Base-by-base conservation (phyloP, 192 early-diverging fungal genomes). In the Coemansia sp. region DNA sequence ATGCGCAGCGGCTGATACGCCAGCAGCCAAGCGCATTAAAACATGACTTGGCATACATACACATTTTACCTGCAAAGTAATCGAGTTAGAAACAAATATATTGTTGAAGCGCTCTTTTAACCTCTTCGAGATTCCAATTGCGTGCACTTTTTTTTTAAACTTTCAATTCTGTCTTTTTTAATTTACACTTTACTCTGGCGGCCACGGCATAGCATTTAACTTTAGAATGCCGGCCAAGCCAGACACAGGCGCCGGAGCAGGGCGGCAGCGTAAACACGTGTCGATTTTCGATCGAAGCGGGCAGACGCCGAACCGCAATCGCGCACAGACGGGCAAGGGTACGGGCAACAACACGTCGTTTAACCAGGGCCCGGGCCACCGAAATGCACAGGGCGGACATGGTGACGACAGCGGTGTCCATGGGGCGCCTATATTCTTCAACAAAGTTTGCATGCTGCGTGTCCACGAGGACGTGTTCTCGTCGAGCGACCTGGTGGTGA, bases 231-330 rank as follows among this genome's bases (percentile, higher is more conserved):
- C 57, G 25, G 57, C 61, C 25, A 56, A 39, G 7, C 43, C 43
- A 4, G 24, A 21, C 15, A 27, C 55, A 24, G 27, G n/a, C 41
- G 44, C 39, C 46, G 49, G 34, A 39, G 30, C 57, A 39, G 18
- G 30, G 52, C 4, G 53, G 6, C 51, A 56, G 22, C 49, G 61
- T 41, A 40, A 17, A 33, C 71, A 62, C 37, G 62, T 69, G 30
- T 76, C 73, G 15, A 76, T 76, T 46, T 76, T 76, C 41, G 67
- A 69, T 59, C 53, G 73, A 7, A 61, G 67, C 9, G 67, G 73
- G 15, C 59, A 65, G 24, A 59, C 53, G 55, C 53, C 66, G 2
- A 43, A 60, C 18, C 62, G 73, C 43, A 60, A 38, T 14, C 65
- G 61, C 33, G 27, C 44, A 10, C 73, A 54, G n/a, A 44, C 59